phyloP scores from a whole-genome alignment of 2,329 filamentous ascomycete genomes.

The Coniochaeta ligniaria region DNA sequence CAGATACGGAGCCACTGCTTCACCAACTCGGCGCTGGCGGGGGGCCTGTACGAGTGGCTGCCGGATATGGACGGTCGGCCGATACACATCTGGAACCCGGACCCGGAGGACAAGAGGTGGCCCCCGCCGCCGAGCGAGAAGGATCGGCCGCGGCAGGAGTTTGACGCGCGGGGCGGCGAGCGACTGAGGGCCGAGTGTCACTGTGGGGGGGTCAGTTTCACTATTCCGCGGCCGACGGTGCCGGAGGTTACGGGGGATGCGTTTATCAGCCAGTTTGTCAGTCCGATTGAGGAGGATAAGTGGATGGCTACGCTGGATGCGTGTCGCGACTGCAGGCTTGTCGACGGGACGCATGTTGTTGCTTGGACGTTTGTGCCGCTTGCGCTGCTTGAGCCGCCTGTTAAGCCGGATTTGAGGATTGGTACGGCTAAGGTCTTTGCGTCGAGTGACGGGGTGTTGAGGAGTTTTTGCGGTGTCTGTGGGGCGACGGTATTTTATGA shows the following conservation, averaged over 20 bases:
- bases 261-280: constrained; percentile 24
- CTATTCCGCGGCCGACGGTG: constrained; percentile 29
- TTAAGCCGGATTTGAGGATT: constrained; percentile 26
- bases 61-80: constrained; percentile 21
- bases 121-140: constrained; percentile 3
- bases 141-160: constrained; percentile 14
- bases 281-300: constrained; percentile 27
- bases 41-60: constrained; percentile 28
- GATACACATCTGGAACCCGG: constrained; percentile 28
- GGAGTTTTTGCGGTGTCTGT: constrained; percentile 38
- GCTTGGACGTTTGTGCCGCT: constrained; percentile 36
- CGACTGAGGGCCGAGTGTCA: constrained; percentile 35
- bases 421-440: constrained; percentile 36
- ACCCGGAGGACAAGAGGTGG: constrained; percentile 13
- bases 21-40: constrained; percentile 26
- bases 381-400: constrained; percentile 24
- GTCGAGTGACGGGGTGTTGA: constrained; percentile 28
- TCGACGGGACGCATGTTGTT: constrained; percentile 31
- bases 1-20: constrained; percentile 27
- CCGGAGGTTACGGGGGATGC: constrained; percentile 20
- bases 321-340: constrained; percentile 36
- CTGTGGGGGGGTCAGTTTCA: constrained; percentile 40
- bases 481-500: constrained; percentile 35
- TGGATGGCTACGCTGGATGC: constrained; percentile 34
- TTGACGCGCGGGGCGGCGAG: constrained; percentile 27